phyloP scores from a whole-genome alignment of 176 grass and related monocot genomes.

The Cenchrus purpureus region DNA sequence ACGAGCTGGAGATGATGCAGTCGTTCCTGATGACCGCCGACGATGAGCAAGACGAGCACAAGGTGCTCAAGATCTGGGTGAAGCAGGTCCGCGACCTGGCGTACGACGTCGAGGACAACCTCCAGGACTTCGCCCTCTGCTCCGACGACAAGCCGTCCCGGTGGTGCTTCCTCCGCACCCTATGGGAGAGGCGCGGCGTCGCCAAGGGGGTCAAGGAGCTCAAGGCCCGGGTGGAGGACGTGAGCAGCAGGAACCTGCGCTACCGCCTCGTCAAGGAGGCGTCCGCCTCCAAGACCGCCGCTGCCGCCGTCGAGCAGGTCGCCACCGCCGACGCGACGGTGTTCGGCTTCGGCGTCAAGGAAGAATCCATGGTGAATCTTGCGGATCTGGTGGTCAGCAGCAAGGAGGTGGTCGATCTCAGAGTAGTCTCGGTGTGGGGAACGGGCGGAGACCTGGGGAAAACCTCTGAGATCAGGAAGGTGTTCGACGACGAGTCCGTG shows the following conservation, averaged over 20 bases:
- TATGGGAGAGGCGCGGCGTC: not conserved
- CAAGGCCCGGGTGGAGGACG: constrained; percentile 15
- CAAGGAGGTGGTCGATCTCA: not conserved
- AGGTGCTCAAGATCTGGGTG: no score
- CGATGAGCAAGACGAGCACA: no score
- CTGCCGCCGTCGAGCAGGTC: not conserved
- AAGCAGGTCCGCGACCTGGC: constrained; percentile 30
- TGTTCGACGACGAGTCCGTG: not conserved
- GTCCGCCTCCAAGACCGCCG: not conserved
- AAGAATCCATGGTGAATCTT: not conserved
- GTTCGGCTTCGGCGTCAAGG: not conserved
- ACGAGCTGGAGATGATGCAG: no score
- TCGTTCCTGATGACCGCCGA: no score
- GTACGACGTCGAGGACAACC: constrained; percentile 40
- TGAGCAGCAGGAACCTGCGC: constrained; percentile 22
- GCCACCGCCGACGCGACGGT: not conserved
- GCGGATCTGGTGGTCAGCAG: not conserved
- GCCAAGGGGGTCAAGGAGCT: constrained; percentile 19
- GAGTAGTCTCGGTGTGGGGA: constrained; percentile 30
- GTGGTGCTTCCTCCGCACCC: not conserved
- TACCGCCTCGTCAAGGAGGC: not conserved
- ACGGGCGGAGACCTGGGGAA: constrained; percentile 10
- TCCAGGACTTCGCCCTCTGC: not conserved
- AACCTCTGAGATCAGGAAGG: not conserved
- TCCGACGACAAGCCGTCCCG: not conserved